Evolutionary conservation across 208 protist species (phyloP).

Genomic region (Phytomonas francai): DNA sequence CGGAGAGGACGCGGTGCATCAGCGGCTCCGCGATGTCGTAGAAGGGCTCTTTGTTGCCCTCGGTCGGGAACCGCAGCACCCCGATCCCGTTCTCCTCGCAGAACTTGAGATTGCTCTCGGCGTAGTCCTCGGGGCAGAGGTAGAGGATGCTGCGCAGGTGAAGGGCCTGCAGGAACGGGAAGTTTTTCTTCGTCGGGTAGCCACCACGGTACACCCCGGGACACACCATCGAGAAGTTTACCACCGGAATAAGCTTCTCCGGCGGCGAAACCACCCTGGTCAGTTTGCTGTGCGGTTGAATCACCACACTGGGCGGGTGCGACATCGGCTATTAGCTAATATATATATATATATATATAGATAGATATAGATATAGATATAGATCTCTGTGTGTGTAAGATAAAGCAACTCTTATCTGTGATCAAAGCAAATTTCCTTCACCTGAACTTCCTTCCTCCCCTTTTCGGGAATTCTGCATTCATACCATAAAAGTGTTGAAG

Average conservation of each 20-base stretch:
- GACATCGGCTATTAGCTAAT: too few species aligned
- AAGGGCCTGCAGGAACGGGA: conserved; percentile 92
- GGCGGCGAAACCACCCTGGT: conserved; percentile 13
- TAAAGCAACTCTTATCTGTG: too few species aligned
- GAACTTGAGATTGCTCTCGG: conserved; percentile 91
- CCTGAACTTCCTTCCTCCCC: too few species aligned
- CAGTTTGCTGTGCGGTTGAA: too few species aligned
- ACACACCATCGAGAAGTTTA: conserved; percentile 96
- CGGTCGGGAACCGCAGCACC: conserved; percentile 91
- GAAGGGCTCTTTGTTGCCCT: conserved; percentile 97
- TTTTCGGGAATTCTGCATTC: too few species aligned
- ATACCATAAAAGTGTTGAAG: too few species aligned
- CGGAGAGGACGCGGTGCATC: conserved; percentile 78
- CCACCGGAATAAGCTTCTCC: conserved; percentile 70
- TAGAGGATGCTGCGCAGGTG: conserved; percentile 92
- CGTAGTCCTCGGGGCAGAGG: conserved; percentile 92
- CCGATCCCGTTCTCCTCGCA: conserved; percentile 76
- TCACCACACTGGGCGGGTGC: too few species aligned
- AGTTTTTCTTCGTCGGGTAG: conserved; percentile 96
- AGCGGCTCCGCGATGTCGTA: conserved; percentile 92
- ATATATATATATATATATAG: too few species aligned
- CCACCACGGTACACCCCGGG: conserved; percentile 94
- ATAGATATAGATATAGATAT: too few species aligned
- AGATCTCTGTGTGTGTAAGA: too few species aligned
- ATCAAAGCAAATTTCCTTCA: too few species aligned